Base-by-base conservation (phyloP, 2,329 filamentous ascomycete genomes). In the Fusarium cicatricum region DNA sequence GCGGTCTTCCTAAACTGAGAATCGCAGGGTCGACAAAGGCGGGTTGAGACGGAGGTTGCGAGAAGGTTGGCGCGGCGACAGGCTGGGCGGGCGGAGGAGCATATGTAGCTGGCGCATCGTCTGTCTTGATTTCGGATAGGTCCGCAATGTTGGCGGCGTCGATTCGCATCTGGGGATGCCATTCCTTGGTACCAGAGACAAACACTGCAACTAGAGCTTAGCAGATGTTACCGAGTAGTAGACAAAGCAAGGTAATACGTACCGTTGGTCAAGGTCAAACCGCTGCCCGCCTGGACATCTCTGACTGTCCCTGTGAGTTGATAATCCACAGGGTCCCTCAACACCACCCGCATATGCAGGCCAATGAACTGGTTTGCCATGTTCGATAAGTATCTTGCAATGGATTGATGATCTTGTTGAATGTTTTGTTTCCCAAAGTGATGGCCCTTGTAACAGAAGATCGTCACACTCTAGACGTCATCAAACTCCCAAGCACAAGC, bases 21-120 rank as follows among this genome's bases (percentile, higher is more conserved):
- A 96, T 96, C 4, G 91, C 91, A 11, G 91, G 91, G 67, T 96
- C 91, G n/a, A 88, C 82, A 68, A 95, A 92, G 1, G 79, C 67
- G 26, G 77, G 65, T 60, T 77, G 72, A 46, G 65, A 55, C 38
- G 68, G 64, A 32, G 68, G 72, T 45, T 68, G 59, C n/a, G 69
- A 52, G 17, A 71, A 52, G 5, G 62, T 47, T 14, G 72, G 62
- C 12, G 70, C 66, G 17, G 70, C 52, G 36, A 64, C 47, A 52
- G 67, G 49, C 60, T 65, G 65, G 50, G 60, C 51, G 23, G 63
- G 46, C 17, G 71, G 64, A 52, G 70, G 62, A 16, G 52, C 49
- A 34, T 72, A 67, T 5, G 68, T 68, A n/a, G 67, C 65, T 28
- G 71, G 66, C 21, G 67, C 52, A 12, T 66, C 58, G 16, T 74